Evolutionary conservation across 257 asterid genomes (phyloP).

Genomic region (Thymus quinquecostatus): DNA sequence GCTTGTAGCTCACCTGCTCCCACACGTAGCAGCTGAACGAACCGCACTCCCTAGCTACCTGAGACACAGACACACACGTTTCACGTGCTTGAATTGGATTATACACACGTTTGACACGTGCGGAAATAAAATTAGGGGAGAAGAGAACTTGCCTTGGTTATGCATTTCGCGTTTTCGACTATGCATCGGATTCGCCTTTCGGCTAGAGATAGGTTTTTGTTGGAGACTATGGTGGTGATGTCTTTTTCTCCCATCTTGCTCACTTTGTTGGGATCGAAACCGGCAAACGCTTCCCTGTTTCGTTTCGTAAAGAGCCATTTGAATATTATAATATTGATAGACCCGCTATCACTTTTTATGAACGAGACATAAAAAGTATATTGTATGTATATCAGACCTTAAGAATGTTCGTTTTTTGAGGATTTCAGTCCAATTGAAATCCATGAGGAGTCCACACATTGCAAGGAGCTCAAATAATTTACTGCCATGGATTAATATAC

Average conservation of each 20-base stretch:
- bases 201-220: constrained; percentile 61
- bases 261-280: constrained; percentile 70
- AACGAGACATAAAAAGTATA: too few relatives aligned
- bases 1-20: constrained; percentile 76
- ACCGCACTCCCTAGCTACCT: constrained; percentile 79
- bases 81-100: too few relatives aligned
- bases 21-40: constrained; percentile 86
- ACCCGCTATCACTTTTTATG: too few relatives aligned
- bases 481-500: constrained; percentile 37
- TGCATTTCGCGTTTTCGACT: constrained; percentile 88
- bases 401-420: constrained; percentile 62
- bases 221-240: constrained; percentile 51
- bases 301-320: too few relatives aligned
- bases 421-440: constrained; percentile 93
- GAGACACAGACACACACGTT: not conserved
- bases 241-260: constrained; percentile 81
- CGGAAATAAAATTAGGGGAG: not conserved
- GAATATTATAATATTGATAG: too few relatives aligned
- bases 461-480: constrained; percentile 85
- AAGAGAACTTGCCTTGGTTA: constrained; percentile 57
- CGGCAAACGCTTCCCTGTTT: constrained; percentile 66
- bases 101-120: not conserved
- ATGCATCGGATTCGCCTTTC: constrained; percentile 83
- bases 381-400: constrained; percentile 44
- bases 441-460: constrained; percentile 92